Conservation (phyloP, 495 filamentous ascomycete species). For the Xylaria palmicola region DNA sequence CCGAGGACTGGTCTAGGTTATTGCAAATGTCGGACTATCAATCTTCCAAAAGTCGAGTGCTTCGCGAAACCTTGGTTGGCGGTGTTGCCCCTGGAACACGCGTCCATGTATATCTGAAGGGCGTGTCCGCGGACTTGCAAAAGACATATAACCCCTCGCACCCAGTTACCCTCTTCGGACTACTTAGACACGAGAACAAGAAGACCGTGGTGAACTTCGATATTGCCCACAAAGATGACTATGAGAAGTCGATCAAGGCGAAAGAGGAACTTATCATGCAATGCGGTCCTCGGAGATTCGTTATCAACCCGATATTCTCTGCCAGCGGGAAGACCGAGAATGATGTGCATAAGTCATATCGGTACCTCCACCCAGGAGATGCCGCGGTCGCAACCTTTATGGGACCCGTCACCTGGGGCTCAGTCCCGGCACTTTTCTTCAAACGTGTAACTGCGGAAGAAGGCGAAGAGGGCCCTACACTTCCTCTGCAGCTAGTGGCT, state of each 20-base stretch:
- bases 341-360: conserved; percentile 94
- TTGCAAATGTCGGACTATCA: conserved; percentile 83
- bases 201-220: conserved; percentile 81
- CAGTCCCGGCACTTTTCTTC: conserved; percentile 86
- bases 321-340: conserved; percentile 81
- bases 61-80: conserved; percentile 79
- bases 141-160: conserved; percentile 51
- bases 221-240: conserved; percentile 73
- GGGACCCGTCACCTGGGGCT: conserved; percentile 88
- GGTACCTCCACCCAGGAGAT: conserved; percentile 86
- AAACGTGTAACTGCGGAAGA: conserved; percentile 46
- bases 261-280: conserved; percentile 90
- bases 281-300: conserved; percentile 78
- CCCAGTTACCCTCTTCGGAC: conserved; percentile 73
- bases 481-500: conserved; percentile 66
- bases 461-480: conserved; percentile 25
- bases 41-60: conserved; percentile 67
- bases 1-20: conserved; percentile 83
- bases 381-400: conserved; percentile 90
- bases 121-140: conserved; percentile 62
- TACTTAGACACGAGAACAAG: conserved; percentile 94
- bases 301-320: conserved; percentile 89
- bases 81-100: conserved; percentile 80
- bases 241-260: conserved; percentile 71
- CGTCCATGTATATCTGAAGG: conserved; percentile 76